Evolutionary conservation across 148 eudicot species (phyloP).

Genomic region (Diospyros kaki): DNA sequence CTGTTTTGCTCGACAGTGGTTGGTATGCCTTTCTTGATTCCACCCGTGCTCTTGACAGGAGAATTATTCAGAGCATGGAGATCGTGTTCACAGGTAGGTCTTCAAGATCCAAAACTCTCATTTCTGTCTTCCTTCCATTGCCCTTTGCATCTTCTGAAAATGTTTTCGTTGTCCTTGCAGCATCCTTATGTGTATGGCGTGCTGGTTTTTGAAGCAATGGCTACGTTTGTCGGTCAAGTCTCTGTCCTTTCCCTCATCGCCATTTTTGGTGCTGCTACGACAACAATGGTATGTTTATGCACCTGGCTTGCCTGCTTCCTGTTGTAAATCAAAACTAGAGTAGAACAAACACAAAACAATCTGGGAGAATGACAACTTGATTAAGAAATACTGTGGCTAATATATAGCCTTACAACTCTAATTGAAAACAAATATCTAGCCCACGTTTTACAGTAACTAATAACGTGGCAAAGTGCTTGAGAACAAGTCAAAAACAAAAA

Average conservation of each 20-base stretch:
- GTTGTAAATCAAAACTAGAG: too few species aligned
- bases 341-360: too few species aligned
- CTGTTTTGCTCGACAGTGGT: slow-evolving; percentile 89
- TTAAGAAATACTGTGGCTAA: too few species aligned
- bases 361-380: too few species aligned
- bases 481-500: too few species aligned
- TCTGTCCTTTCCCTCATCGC: slow-evolving; percentile 95
- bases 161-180: slow-evolving; percentile 32
- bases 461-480: too few species aligned
- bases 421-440: too few species aligned
- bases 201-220: slow-evolving; percentile 92
- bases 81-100: slow-evolving; percentile 65
- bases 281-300: slow-evolving; percentile 69
- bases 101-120: neutral
- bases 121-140: neutral
- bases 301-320: neutral
- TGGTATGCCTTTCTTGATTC: slow-evolving; percentile 90
- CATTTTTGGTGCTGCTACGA: slow-evolving; percentile 89
- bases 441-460: too few species aligned
- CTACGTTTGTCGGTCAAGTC: slow-evolving; percentile 93
- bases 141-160: neutral
- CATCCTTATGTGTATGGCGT: slow-evolving; percentile 93
- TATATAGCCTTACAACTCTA: too few species aligned
- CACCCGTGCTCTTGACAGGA: slow-evolving; percentile 86
- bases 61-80: slow-evolving; percentile 76